Percentiles rank a stretch among this genome's conserved stretches.
Evolutionary conservation across 1,284 basidiomycete species (phyloP).

Genomic region (Cystobasidiaceae sp.): DNA sequence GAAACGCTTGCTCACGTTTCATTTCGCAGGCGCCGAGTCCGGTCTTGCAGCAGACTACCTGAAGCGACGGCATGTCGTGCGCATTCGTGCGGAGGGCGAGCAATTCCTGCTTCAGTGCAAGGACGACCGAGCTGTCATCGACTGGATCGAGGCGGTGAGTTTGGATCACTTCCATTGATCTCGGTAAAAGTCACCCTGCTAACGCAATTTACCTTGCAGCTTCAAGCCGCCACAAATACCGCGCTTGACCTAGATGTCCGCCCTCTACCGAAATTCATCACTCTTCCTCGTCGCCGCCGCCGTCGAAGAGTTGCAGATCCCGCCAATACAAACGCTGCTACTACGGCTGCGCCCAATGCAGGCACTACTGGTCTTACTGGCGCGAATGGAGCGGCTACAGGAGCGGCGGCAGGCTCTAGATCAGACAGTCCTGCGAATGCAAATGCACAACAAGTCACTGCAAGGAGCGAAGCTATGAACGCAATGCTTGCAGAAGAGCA

Average conservation of each 20-base stretch:
- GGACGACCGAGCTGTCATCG: constrained; percentile 77
- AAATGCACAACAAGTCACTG: constrained; percentile 47
- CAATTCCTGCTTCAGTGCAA: constrained; percentile 92
- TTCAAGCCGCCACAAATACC: constrained; percentile 91
- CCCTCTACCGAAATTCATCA: constrained; percentile 73
- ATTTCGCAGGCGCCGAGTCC: constrained; percentile 30
- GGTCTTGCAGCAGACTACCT: constrained; percentile 91
- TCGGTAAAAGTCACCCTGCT: constrained; percentile 27
- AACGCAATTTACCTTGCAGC: constrained; percentile 51
- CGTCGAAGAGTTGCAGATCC: constrained; percentile 42
- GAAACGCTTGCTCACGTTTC: neutral
- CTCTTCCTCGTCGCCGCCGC: constrained; percentile 50
- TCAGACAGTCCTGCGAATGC: constrained; percentile 34
- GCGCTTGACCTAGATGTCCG: constrained; percentile 84
- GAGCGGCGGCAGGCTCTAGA: constrained; percentile 43
- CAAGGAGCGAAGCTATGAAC: constrained; percentile 46
- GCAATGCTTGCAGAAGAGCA: constrained; percentile 44
- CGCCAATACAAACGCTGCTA: constrained; percentile 6
- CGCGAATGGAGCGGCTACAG: constrained; percentile 35
- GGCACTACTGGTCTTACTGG: constrained; percentile 39
- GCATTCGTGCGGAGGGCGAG: constrained; percentile 86
- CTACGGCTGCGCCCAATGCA: constrained; percentile 2
- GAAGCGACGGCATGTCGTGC: constrained; percentile 92
- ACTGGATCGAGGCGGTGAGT: constrained; percentile 83
- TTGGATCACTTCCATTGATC: constrained; percentile 17